Conservation (phyloP, 2,329 filamentous ascomycete genomes). For the Coniochaeta pulveracea region DNA sequence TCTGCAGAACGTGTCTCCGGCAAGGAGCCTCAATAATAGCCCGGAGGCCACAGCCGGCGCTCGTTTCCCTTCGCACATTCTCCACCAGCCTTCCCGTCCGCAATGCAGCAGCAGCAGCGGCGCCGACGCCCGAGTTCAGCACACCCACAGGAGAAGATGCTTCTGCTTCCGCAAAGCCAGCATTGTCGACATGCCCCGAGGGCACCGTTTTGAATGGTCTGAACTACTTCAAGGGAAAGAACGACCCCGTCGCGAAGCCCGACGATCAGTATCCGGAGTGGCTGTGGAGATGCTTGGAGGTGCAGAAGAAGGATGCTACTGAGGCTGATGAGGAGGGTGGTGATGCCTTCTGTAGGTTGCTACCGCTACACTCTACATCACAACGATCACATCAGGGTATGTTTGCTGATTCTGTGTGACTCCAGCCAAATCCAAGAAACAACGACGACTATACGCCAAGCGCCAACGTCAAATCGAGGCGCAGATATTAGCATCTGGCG, state of each 20-base stretch:
- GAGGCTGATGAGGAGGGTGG: conserved; percentile 44
- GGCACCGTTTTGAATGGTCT: conserved; percentile 64
- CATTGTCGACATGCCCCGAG: conserved; percentile 44
- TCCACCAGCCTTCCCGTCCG: conserved; percentile 23
- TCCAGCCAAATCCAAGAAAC: conserved; percentile 74
- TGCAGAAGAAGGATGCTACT: conserved; percentile 40
- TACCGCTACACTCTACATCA: conserved; percentile 1
- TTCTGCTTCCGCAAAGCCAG: conserved; percentile 9
- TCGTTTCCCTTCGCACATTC: conserved; percentile 21
- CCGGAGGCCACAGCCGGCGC: conserved; percentile 1
- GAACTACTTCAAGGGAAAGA: conserved; percentile 64
- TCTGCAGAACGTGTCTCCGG: conserved; percentile 38
- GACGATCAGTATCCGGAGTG: conserved; percentile 72
- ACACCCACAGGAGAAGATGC: conserved; percentile 15
- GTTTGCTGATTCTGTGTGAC: not conserved
- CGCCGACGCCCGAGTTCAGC: conserved; percentile 15
- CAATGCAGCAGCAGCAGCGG: conserved; percentile 21
- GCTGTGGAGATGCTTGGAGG: conserved; percentile 64
- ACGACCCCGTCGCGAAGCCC: conserved; percentile 61
- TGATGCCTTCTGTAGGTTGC: conserved; percentile 68
- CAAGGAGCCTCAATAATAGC: conserved; percentile 23
- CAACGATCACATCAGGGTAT: not conserved
- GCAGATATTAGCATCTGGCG: conserved; percentile 50
- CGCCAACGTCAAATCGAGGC: conserved; percentile 44
- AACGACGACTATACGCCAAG: conserved; percentile 61